A percentile compares a stretch with the other conserved stretches of the same genome.
These are phyloP conservation scores for Oenanthe javanica DNA, from an alignment of 140 eudicot species.

Conservation along the genomic window DNA sequence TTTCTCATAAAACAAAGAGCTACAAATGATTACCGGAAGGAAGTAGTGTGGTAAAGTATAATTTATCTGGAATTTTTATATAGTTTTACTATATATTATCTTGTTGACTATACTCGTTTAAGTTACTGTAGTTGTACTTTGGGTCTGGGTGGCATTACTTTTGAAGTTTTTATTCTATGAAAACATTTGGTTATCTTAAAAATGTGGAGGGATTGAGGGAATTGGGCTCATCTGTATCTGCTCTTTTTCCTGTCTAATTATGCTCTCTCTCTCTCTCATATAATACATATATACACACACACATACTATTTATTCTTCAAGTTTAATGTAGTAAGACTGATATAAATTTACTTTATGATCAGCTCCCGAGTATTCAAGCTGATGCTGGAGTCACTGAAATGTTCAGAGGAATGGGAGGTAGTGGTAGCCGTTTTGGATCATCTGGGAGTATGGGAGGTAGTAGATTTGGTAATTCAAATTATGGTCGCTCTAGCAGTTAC, in stretches of 20 bases:
- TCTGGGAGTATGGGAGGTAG: conserved; percentile 42
- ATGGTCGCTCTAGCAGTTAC: conserved; percentile 10
- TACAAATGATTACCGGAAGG: background rate
- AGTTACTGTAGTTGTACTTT: background rate
- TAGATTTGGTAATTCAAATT: conserved; percentile 40
- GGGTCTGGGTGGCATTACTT: background rate
- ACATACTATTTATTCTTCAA: background rate
- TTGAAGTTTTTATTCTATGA: background rate
- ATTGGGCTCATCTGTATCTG: background rate
- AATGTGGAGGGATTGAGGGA: background rate
- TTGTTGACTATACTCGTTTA: background rate
- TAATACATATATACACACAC: no score
- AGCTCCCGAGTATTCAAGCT: conserved; percentile 73
- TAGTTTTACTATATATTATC: background rate
- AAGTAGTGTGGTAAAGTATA: background rate
- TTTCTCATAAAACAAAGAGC: background rate
- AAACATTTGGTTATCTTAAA: background rate
- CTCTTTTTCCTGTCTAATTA: background rate
- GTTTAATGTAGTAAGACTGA: background rate
- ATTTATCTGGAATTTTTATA: background rate
- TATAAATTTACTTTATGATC: background rate
- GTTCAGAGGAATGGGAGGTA: conserved; percentile 36
- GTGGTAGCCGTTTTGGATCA: conserved; percentile 37
- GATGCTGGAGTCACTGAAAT: conserved; percentile 45
- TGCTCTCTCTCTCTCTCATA: background rate